Base-by-base conservation (phyloP, 192 early-diverging fungal genomes). In the Coemansia umbellata region DNA sequence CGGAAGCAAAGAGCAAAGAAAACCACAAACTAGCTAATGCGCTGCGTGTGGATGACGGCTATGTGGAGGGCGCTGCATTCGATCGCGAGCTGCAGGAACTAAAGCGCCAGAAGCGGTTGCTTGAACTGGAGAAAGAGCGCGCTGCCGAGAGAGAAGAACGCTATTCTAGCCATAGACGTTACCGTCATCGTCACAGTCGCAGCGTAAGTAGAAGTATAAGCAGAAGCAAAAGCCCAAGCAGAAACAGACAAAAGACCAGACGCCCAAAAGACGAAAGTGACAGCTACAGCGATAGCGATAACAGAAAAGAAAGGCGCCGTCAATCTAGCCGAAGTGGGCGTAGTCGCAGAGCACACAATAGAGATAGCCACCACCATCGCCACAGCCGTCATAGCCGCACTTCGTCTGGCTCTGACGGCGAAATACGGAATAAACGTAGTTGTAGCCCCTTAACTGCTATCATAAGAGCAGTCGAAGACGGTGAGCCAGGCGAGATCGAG, bases 61-160 rank as follows among this genome's bases (percentile, higher is more conserved):
- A 86, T 72, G 79, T 83, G 1, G 85, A 91, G 48, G 91, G 92
- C 15, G 80, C 80, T 17, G 84, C 91, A 8, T 94, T 94, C 56
- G 74, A 78, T 27, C 58, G 56, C 21, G 74, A 78, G 76, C 82
- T 91, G 59, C 58, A 72, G 35, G 88, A 90, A 17, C 63, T 88
- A 42, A 60, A 36, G 23, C 51, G 70, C 2, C 54, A 65, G 24
- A 56, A 55, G 35, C 52, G 50, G 11, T 19, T 62, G 35, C 40
- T 69, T 21, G 66, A 69, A 18, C 48, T 39, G 31, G 66, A 74
- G 42, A 39, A 42, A 3, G 61, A 68, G 13, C 22, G 45, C 18
- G 52, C 17, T 6, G 3, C 33, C 1, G n/a, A n/a, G n/a, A 36
- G 50, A 23, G 43, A 39, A 4, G 56, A 63, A 17, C 3, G 15